A percentile compares a stretch with the other conserved stretches of the same genome.
Evolutionary conservation across 1,284 basidiomycete genomes (phyloP).

Genomic region (Papiliotrema nemorosa): DNA sequence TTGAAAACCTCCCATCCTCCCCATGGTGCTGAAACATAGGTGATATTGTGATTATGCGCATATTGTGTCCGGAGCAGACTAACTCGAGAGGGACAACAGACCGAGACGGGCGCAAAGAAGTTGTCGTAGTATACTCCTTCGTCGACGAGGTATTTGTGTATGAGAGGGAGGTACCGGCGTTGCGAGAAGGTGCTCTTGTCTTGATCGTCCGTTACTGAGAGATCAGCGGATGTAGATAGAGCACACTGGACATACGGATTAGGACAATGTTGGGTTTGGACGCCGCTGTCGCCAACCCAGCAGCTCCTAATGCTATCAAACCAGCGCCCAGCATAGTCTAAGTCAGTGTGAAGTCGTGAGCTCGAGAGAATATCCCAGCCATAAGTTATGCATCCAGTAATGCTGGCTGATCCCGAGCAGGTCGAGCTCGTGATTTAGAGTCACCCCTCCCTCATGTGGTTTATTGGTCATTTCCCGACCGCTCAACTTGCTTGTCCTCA

Average conservation of each 20-base stretch:
- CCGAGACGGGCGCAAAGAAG: constrained; percentile 30
- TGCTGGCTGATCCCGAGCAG: no score
- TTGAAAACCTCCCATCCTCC: constrained; percentile 38
- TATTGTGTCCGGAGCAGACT: constrained; percentile 30
- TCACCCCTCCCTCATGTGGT: no score
- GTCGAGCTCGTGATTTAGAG: no score
- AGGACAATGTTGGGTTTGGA: constrained; percentile 27
- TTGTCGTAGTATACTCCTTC: constrained; percentile 24
- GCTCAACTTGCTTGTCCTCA: no score
- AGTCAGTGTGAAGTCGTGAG: no score
- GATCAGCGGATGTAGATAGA: background rate
- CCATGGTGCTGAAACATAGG: constrained; percentile 26
- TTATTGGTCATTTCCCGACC: no score
- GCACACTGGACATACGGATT: constrained; percentile 15
- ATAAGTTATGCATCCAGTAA: no score
- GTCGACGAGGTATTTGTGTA: constrained; percentile 21
- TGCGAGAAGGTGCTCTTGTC: constrained; percentile 18
- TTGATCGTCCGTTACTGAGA: constrained; percentile 30
- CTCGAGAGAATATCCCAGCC: no score
- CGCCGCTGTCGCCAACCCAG: background rate
- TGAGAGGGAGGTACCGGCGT: constrained; percentile 15
- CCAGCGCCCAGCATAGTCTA: background rate
- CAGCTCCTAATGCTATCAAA: background rate
- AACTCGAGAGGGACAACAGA: constrained; percentile 37
- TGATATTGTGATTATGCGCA: constrained; percentile 40